Conservation (phyloP, 1,284 basidiomycete species). For the Apiotrichum mycotoxinovorans region DNA sequence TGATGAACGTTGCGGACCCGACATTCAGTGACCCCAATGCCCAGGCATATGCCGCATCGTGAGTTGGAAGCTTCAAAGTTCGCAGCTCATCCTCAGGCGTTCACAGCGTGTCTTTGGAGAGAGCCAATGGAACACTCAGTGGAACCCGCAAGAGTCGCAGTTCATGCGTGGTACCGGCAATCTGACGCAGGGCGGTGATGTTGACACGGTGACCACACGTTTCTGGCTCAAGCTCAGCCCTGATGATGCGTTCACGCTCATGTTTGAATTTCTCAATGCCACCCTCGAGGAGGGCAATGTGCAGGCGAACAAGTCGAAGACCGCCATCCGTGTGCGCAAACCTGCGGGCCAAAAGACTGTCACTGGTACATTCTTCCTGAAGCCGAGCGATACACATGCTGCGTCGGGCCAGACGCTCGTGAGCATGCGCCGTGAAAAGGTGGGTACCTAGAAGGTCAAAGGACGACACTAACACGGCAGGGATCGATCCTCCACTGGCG, state of each 20-base stretch:
- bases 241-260: constrained; percentile 26
- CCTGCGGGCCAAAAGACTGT: constrained; percentile 38
- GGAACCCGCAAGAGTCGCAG: constrained; percentile 46
- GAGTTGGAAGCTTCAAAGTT: constrained; percentile 3
- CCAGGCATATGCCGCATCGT: constrained; percentile 38
- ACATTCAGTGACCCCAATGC: constrained; percentile 43
- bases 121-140: constrained; percentile 32
- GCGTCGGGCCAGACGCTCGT: constrained; percentile 35
- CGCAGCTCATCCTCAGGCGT: constrained; percentile 23
- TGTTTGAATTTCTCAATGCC: constrained; percentile 25
- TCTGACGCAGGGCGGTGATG: constrained; percentile 46
- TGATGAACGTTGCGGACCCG: constrained; percentile 64
- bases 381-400: constrained; percentile 32
- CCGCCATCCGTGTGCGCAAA: constrained; percentile 32
- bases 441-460: too few species aligned
- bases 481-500: constrained; percentile 48
- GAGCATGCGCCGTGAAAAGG: constrained; percentile 39
- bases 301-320: constrained; percentile 5
- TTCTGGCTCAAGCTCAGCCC: constrained; percentile 43
- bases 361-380: constrained; percentile 33
- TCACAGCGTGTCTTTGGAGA: constrained; percentile 37
- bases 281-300: constrained; percentile 30
- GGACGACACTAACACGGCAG: too few species aligned
- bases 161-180: constrained; percentile 49
- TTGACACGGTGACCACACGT: constrained; percentile 40